These are phyloP conservation scores for Colletotrichum sojae DNA, from an alignment of 2,329 filamentous ascomycete genomes.

Conservation along the genomic window DNA sequence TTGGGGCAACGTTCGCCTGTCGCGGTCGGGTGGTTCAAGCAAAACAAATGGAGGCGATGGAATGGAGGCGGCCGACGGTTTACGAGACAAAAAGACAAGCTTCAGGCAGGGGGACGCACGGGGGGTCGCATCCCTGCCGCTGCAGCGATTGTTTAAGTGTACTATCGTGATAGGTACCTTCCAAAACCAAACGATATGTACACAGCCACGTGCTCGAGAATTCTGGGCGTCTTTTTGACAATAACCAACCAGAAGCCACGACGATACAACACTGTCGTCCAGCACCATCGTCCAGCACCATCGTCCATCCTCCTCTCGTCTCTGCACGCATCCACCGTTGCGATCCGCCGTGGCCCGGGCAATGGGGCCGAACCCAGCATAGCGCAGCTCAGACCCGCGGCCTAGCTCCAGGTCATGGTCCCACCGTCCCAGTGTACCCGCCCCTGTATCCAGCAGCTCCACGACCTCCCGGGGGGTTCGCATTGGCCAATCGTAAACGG, in stretches of 20 bases:
- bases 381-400: slow-evolving; percentile 19
- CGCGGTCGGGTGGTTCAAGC: slow-evolving; percentile 32
- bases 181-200: no score
- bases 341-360: not conserved
- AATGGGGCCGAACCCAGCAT: not conserved
- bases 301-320: no score
- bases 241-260: no score
- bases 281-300: no score
- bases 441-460: slow-evolving; percentile 9
- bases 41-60: slow-evolving; percentile 37
- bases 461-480: slow-evolving; percentile 20
- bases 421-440: slow-evolving; percentile 16
- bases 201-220: no score
- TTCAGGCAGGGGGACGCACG: slow-evolving; percentile 27
- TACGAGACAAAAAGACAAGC: slow-evolving; percentile 35
- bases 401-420: slow-evolving; percentile 24
- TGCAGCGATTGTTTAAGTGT: no score
- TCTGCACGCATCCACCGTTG: no score
- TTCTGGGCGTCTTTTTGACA: no score
- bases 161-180: no score
- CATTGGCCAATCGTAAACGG: slow-evolving; percentile 38
- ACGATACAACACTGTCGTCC: no score
- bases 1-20: slow-evolving; percentile 25
- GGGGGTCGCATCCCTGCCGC: not conserved
- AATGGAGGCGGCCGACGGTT: slow-evolving; percentile 37